These are phyloP conservation scores for Daucus carota DNA, from an alignment of 129 eudicot genomes.

Conservation along the genomic window DNA sequence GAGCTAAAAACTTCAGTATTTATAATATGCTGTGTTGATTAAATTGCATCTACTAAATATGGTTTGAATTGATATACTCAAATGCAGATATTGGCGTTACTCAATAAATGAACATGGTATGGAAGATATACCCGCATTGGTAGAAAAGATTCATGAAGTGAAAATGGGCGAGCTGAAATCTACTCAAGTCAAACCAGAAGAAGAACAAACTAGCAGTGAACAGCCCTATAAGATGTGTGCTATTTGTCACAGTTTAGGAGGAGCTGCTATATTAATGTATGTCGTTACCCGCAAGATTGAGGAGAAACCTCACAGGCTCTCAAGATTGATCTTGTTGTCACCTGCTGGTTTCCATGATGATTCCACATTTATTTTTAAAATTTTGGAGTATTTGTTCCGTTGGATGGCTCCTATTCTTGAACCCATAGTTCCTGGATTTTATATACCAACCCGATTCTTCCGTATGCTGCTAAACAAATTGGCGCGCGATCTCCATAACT, in stretches of 20 bases:
- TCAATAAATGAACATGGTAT: slow-evolving; percentile 88
- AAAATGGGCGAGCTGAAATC: slow-evolving; percentile 56
- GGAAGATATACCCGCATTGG: slow-evolving; percentile 83
- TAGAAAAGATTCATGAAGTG: slow-evolving; percentile 77
- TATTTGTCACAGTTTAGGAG: slow-evolving; percentile 86
- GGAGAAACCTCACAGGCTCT: slow-evolving; percentile 67
- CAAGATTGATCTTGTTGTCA: slow-evolving; percentile 65
- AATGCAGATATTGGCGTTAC: slow-evolving; percentile 77
- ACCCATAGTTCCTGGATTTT: slow-evolving; percentile 63
- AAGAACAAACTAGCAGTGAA: slow-evolving; percentile 29
- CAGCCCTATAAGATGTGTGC: slow-evolving; percentile 81
- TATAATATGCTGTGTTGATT: too few species aligned
- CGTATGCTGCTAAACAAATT: slow-evolving; percentile 81
- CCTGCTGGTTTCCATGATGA: slow-evolving; percentile 86
- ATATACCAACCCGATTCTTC: slow-evolving; percentile 83
- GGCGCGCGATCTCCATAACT: slow-evolving; percentile 89
- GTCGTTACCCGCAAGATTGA: slow-evolving; percentile 55
- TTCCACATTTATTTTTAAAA: slow-evolving; percentile 51
- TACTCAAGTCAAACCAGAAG: slow-evolving; percentile 27
- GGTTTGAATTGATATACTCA: background rate
- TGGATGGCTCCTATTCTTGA: slow-evolving; percentile 52
- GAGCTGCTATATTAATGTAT: slow-evolving; percentile 84
- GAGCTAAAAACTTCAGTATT: background rate
- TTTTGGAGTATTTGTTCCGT: slow-evolving; percentile 47
- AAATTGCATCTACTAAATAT: background rate